Evolutionary conservation across 2,329 filamentous ascomycete species (phyloP), one percentile per base, ranked within the genome.

Genomic region (Arthrocladium fulminans): DNA sequence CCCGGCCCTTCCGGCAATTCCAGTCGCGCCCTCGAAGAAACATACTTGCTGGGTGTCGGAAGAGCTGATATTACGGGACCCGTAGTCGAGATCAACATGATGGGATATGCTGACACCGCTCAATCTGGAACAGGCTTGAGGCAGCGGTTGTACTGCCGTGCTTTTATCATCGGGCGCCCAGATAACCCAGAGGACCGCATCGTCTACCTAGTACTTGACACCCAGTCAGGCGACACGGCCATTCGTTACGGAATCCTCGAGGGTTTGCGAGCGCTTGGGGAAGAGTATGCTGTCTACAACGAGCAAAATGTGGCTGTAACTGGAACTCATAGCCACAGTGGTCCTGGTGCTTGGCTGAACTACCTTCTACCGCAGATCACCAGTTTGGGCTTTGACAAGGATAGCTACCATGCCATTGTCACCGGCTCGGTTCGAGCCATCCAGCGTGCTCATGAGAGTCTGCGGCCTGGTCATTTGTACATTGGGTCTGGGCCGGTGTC

Each of bases 301-400:
- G 77, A 85, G 59, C 76, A 85, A 58, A 97, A 95, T 61, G 69
- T 96, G 29, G 90, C 90, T 27, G 77, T 97, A 19, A 94, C 88
- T 0, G 90, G 89, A 47, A 97, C 90, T 0, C 90, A 97, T 65
- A 92, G 86, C 22, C 90, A 97, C 67, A 83, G 88, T 20, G 90
- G 89, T 0, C 89, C 90, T 0, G 90, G 86, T 2, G 90, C 85
- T 4, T 97, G 88, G 88, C 74, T 94, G 63, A 97, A 97, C 67
- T 97, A 96, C 62, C 75, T 97, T 8, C 73, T 96, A 4, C 90
- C 89, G 6, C 89, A 96, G 62, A 84, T 97, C 55, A 92, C 90
- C 0, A 89, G 82, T 60, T 76, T 84, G 50, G 90, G 90, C 0
- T 96, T 95, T 59, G 77, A 88, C 65, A 80, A 81, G 60, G 86